Conservation (phyloP, 2,329 filamentous ascomycete species). For the Microdochium trichocladiopsis region DNA sequence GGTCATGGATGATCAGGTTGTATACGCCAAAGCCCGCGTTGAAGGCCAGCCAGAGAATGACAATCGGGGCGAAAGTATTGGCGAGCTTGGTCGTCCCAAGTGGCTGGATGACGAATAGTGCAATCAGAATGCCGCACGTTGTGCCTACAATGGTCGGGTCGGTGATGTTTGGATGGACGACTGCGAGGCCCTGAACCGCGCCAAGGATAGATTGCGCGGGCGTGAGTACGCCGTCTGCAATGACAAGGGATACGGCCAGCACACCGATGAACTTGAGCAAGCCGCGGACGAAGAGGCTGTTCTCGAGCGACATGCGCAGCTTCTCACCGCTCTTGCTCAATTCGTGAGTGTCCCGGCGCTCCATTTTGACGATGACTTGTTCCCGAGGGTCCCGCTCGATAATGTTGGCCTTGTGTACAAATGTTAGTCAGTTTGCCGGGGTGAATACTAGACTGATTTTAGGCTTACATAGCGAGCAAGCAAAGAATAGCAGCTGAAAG, state of each 20-base stretch:
- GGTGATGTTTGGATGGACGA: conserved; percentile 48
- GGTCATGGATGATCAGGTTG: conserved; percentile 44
- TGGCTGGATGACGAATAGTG: conserved; percentile 59
- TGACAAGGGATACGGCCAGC: conserved; percentile 60
- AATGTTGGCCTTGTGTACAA: conserved; percentile 39
- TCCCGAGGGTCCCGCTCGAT: conserved; percentile 50
- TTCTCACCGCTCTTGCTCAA: conserved; percentile 41
- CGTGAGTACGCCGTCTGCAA: conserved; percentile 59
- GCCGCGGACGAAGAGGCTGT: conserved; percentile 40
- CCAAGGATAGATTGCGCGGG: conserved; percentile 65
- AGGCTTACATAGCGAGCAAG: conserved; percentile 47
- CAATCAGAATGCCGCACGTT: conserved; percentile 55
- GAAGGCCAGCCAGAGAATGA: conserved; percentile 60
- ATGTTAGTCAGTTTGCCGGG: too few relatives aligned
- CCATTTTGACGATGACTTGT: conserved; percentile 47
- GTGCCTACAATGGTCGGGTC: conserved; percentile 54
- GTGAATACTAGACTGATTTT: background rate
- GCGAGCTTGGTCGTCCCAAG: conserved; percentile 57
- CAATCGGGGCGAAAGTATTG: conserved; percentile 55
- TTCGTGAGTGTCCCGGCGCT: conserved; percentile 50
- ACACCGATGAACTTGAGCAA: conserved; percentile 56
- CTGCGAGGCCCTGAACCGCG: conserved; percentile 57
- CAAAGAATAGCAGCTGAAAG: conserved; percentile 60
- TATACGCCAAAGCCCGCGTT: conserved; percentile 59
- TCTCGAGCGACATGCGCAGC: conserved; percentile 51